phyloP scores from a whole-genome alignment of 805 yeast genomes.

The Starmerella floris region DNA sequence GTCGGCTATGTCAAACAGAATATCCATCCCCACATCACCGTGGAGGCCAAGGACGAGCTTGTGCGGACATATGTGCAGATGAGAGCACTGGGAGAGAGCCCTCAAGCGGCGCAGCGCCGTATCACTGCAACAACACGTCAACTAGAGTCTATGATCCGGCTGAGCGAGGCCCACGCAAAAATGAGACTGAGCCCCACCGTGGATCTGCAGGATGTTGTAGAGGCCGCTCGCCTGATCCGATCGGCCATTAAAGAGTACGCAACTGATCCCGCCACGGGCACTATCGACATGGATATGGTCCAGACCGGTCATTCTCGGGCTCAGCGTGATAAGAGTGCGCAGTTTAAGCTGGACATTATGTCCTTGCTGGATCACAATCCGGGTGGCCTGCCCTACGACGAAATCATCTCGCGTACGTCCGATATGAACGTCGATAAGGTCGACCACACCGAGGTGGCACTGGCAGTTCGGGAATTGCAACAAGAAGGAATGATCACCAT shows the following conservation, averaged over 20 bases:
- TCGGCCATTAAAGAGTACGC: slow-evolving; percentile 97
- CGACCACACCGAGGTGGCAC: slow-evolving; percentile 13
- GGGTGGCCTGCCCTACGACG: slow-evolving; percentile 17
- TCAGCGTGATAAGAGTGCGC: slow-evolving; percentile 31
- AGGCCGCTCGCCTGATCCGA: slow-evolving; percentile 83
- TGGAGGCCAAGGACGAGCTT: slow-evolving; percentile 67
- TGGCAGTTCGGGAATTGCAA: slow-evolving; percentile 15
- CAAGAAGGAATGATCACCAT: slow-evolving; percentile 19
- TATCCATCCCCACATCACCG: slow-evolving; percentile 64
- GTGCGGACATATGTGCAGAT: slow-evolving; percentile 82
- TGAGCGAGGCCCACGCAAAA: slow-evolving; percentile 94
- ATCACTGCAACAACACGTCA: slow-evolving; percentile 98
- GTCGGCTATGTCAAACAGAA: slow-evolving; percentile 90
- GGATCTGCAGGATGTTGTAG: slow-evolving; percentile 68
- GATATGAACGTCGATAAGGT: slow-evolving; percentile 19
- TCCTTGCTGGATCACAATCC: slow-evolving; percentile 13
- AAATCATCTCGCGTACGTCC: slow-evolving; percentile 15
- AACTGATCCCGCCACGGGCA: slow-evolving; percentile 91
- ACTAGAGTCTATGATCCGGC: slow-evolving; percentile 85
- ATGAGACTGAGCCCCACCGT: slow-evolving; percentile 71
- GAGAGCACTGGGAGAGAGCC: slow-evolving; percentile 89
- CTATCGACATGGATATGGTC: slow-evolving; percentile 92
- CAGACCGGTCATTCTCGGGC: slow-evolving; percentile 91
- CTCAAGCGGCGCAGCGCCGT: slow-evolving; percentile 70
- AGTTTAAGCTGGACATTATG: slow-evolving; percentile 15